Evolutionary conservation across 73 alveolate genomes (phyloP), one percentile per base, ranked within the genome.

Genomic region (Tetrahymena malaccensis): DNA sequence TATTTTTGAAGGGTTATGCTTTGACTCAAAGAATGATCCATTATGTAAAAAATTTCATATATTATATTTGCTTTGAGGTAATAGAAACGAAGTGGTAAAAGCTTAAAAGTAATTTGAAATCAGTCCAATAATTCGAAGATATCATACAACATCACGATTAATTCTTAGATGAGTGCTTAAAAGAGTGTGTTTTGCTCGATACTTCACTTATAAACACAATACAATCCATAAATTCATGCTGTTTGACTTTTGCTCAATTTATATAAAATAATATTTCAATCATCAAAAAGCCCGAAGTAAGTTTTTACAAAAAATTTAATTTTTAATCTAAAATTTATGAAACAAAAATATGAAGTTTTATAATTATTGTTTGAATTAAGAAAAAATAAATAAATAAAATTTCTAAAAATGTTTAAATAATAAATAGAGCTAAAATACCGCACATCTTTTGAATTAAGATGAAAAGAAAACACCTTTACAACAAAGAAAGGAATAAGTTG

Each of bases 41-140:
- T 96, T 98, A 98, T 85, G 95, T 98, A 33, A 98, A 98, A 96
- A 98, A 98, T 96, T 96, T 98, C 89, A 97, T 95, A 27, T 98
- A 98, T 96, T 98, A 98, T 97, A 97, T 98, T 94, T 98, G 98
- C 44, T 97, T 97, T 96, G 99, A 98, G 96, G 99, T 98, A 34
- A 97, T 98, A 34, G 99, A 98, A 83, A 99, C 99, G 10, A 98
- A 98, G 94, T 98, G 96, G 96, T 96, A 97, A 56, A 96, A 94
- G 44, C 96, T 98, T 89, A 96, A 97, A 55, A 96, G 97, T 85
- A 97, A 96, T n/a, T 57, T 97, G 33, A 94, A 97, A 94, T 97
- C 97, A 55, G 98, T 98, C 2, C 96, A 97, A 89, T 98, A 99
- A 44, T 97, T 98, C 96, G 99, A 98, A 94, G 99, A 98, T 55